Evolutionary conservation across 1,284 basidiomycete genomes (phyloP), one percentile per base, ranked within the genome.

Genomic region (Lentinula novae-zelandiae): DNA sequence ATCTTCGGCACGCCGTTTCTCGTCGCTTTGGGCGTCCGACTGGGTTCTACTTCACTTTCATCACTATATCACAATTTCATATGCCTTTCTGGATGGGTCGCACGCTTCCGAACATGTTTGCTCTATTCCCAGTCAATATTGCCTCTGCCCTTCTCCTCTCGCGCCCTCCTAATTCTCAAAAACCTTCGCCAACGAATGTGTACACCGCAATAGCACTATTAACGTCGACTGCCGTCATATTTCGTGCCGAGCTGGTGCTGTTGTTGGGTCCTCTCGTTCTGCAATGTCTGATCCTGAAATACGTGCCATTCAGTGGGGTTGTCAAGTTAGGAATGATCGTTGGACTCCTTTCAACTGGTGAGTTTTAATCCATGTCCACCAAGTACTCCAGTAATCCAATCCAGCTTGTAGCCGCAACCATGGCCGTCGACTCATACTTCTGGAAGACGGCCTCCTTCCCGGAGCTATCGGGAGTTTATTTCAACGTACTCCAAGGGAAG

Each of bases 71-170:
- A 0, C 95, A 97, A 71, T 98, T 98, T 71, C 96, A 98, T 72
- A 73, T 95, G 10, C 87, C 89, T 3, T 99, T 95, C 73, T 99
- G 95, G 89, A 90, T 93, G 75, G 87, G 94, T 3, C 79, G 96
- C 52, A 97, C 96, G 0, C 76, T 98, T 13, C 96, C 96, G 0
- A 99, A 99, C 72, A 96, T 95, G 84, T 86, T 95, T 64, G 95
- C 95, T 3, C 77, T 96, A 17, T 79, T 91, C 8, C 84, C 88
- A 92, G 87, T 91, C 57, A 89, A 89, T 64, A n/a, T 89, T 15
- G 83, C 90, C 0, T 73, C 82, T 9, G 86, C 77, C 50, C 67
- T 85, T 0, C 70, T 93, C 2, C 68, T 90, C 46, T 71, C 81
- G 53, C 75, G 78, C 31, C 70, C 75, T 1, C 78, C 80, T 0